Conservation (phyloP, 495 filamentous ascomycete genomes). For the Daldinia caldariorum region DNA sequence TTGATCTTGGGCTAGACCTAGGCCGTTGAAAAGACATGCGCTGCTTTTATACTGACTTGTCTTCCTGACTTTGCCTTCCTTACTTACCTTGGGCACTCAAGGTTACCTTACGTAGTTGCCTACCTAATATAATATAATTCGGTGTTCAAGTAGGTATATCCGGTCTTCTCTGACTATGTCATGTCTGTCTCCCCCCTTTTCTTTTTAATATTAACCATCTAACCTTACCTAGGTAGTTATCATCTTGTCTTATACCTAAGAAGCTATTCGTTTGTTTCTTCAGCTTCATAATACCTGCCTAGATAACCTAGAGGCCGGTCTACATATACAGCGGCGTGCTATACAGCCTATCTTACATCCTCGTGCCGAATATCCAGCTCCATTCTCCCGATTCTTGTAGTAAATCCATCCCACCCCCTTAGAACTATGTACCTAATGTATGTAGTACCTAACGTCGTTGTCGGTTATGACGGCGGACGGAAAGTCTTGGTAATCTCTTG, state of each 20-base stretch:
- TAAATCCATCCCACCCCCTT: background rate
- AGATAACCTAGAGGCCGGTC: background rate
- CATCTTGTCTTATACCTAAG: background rate
- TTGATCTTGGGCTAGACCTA: slow-evolving; percentile 4
- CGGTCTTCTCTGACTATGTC: background rate
- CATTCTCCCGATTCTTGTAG: slow-evolving; percentile 12
- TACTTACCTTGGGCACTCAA: no score
- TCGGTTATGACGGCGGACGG: slow-evolving; percentile 32
- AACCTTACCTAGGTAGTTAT: no score
- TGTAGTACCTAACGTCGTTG: background rate
- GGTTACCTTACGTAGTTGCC: no score
- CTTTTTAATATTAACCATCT: background rate
- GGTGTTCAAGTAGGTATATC: background rate
- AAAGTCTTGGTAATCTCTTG: slow-evolving; percentile 42
- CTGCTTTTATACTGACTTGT: background rate
- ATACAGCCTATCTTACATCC: background rate
- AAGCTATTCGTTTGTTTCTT: background rate
- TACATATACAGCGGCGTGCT: background rate
- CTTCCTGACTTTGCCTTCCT: no score
- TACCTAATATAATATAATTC: no score
- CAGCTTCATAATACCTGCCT: background rate
- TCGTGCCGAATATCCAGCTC: slow-evolving; percentile 6
- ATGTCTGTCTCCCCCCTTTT: background rate
- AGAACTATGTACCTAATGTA: no score
- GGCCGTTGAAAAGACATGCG: background rate